Evolutionary conservation across 208 protist species (phyloP), one percentile per base, ranked within the genome.

Genomic region (Phytomonas sp.): DNA sequence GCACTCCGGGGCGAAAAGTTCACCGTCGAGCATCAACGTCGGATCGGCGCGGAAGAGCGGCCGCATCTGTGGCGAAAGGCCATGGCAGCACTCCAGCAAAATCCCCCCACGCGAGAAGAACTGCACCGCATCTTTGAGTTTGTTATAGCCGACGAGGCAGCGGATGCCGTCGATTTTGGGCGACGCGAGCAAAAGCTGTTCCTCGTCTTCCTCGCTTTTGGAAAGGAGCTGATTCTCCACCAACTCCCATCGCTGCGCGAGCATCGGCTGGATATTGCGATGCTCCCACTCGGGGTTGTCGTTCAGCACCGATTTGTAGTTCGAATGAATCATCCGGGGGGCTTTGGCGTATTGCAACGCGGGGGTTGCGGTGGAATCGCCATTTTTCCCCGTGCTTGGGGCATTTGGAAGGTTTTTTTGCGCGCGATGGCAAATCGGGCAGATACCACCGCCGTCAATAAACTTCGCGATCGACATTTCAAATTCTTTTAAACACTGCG

Each of bases 151-250:
- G 31, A 96, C 80, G 28, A 96, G 79, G 75, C 91, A 96, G 59
- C 91, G 91, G 70, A 96, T 88, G 20, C 91, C 91, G 70, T 96
- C 91, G 68, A 96, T 93, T 76, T 96, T 96, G 2, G 91, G 91
- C 13, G 91, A 96, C 34, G 85, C 88, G 29, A 96, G 76, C 28
- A 96, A 70, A 17, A 87, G 62, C 37, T 83, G 67, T 65, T 73
- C 70, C 37, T 76, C 62, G 56, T 60, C 53, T 56, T 62, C 72
- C 68, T 69, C 23, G 67, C 30, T 59, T 67, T 76, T 32, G 62
- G 74, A 30, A 32, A 74, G 73, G 8, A 92, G 76, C 65, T 89
- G 66, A n/a, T 81, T 74, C 28, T 74, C 76, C 36, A 93, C 87
- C 23, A 79, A 70, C 60, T 94, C 87, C 88, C 91, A 96, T 32